Evolutionary conservation across 176 grass and related monocot genomes (phyloP).

Genomic region (Hordeum vulgare): DNA sequence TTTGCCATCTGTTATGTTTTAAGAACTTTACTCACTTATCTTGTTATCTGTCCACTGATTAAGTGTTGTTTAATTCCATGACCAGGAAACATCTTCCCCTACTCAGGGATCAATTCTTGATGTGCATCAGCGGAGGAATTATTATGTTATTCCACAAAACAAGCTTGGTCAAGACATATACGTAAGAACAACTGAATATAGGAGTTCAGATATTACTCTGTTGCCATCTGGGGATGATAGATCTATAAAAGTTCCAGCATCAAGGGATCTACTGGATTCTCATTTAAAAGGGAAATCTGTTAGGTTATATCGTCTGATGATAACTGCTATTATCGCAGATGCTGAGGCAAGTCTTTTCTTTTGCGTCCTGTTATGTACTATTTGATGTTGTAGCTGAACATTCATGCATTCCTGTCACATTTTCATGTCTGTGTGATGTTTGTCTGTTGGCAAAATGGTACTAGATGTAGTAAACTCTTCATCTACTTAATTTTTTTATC

Average conservation of each 20-base stretch:
- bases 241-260: conserved; percentile 80
- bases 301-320: conserved; percentile 55
- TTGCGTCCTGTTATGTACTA: not conserved
- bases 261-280: conserved; percentile 69
- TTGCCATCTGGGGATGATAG: conserved; percentile 77
- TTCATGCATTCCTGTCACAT: conserved; percentile 11
- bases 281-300: conserved; percentile 46
- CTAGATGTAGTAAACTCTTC: not conserved
- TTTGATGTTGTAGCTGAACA: not conserved
- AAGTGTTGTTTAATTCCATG: conserved; percentile 14
- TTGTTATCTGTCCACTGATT: conserved; percentile 16
- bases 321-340: conserved; percentile 79
- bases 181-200: conserved; percentile 53
- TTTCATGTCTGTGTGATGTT: not conserved
- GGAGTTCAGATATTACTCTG: conserved; percentile 56
- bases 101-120: conserved; percentile 58
- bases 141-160: conserved; percentile 89
- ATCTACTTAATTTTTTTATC: not conserved
- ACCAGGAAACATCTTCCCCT: conserved; percentile 61
- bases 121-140: conserved; percentile 73
- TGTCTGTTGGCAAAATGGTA: conserved; percentile 6
- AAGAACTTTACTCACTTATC: conserved; percentile 14
- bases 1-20: conserved; percentile 14
- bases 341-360: conserved; percentile 65
- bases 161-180: conserved; percentile 93